Base-by-base conservation (phyloP, 1,284 basidiomycete genomes). In the Fomitopsis schrenkii region DNA sequence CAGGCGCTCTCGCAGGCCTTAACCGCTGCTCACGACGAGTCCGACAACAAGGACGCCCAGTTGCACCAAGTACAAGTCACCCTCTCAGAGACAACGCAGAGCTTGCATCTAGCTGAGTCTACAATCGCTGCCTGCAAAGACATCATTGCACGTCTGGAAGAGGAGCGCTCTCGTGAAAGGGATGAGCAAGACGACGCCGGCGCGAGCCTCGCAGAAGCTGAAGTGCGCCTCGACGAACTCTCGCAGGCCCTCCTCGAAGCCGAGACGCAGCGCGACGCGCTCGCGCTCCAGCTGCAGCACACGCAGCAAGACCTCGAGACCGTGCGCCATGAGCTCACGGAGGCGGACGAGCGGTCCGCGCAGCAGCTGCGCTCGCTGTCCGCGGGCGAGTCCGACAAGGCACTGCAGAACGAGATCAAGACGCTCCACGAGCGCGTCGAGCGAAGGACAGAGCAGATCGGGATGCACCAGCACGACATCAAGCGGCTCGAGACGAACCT, bases 381-480 rank as follows among this genome's bases (percentile, higher is more conserved):
- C 0, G 76, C 81, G 2, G 80, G 77, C 10, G 80, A 85, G 63
- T 81, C 81, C 8, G 80, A 80, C n/a, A 76, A 74, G 6, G 76
- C 83, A 17, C 76, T 91, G 33, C 81, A 81, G 53, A 74, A 78
- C 14, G 87, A 90, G 64, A 84, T 92, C 63, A 77, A 82, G 59
- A 84, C 87, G 63, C 81, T 90, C 22, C 86, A 91, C 63, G 74
- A 69, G 14, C 82, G 87, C 8, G 79, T 91, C 38, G 63, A 80
- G 64, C 77, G 88, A 45, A 77, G 84, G 41, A 90, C 83, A 2
- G 84, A 91, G 66, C 86, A 88, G 69, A 85, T 91, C 65, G 85
- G 85, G 10, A 79, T 88, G 55, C 86, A 88, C 61, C 88, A 90
- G 63, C 88, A 91, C 66, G 90, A 92, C 62, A 87, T 87, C 67